phyloP scores from a whole-genome alignment of 768 basidiomycete species.

The Tulasnella calospora region DNA sequence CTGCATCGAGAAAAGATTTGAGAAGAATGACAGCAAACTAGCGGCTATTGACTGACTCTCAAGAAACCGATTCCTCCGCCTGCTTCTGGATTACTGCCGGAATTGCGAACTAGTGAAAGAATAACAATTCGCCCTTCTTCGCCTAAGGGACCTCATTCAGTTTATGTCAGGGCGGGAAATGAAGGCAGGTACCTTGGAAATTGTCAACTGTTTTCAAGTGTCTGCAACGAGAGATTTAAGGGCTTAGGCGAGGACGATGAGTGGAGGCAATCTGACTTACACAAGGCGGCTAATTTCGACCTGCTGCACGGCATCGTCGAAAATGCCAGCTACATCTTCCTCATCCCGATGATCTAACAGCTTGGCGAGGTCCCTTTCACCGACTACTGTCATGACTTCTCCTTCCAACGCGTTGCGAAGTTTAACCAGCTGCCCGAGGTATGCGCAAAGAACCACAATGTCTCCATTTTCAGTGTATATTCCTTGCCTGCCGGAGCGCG shows the following conservation, averaged over 20 bases:
- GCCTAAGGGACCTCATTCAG: not conserved
- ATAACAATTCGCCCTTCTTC: slow-evolving; percentile 55
- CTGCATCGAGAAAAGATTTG: slow-evolving; percentile 34
- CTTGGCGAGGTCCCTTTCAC: slow-evolving; percentile 59
- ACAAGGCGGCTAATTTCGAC: slow-evolving; percentile 48
- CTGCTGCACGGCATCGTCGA: slow-evolving; percentile 35
- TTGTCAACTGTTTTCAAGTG: slow-evolving; percentile 66
- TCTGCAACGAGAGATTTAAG: slow-evolving; percentile 31
- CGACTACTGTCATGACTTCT: slow-evolving; percentile 58
- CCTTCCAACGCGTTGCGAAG: slow-evolving; percentile 44
- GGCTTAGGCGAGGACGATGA: not conserved
- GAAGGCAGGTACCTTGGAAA: slow-evolving; percentile 45
- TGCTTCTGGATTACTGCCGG: slow-evolving; percentile 38
- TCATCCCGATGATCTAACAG: slow-evolving; percentile 48
- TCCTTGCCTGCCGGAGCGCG: slow-evolving; percentile 41
- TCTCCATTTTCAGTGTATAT: slow-evolving; percentile 46
- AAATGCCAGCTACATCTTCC: slow-evolving; percentile 26
- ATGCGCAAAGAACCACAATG: slow-evolving; percentile 53
- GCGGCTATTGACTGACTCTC: slow-evolving; percentile 40
- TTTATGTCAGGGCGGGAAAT: not conserved
- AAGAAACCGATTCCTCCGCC: slow-evolving; percentile 58
- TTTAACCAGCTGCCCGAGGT: slow-evolving; percentile 48
- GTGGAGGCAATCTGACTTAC: slow-evolving; percentile 37
- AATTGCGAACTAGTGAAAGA: slow-evolving; percentile 67
- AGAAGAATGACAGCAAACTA: not conserved